Evolutionary conservation across 805 yeast genomes (phyloP).

Genomic region (Yarrowia porcina): DNA sequence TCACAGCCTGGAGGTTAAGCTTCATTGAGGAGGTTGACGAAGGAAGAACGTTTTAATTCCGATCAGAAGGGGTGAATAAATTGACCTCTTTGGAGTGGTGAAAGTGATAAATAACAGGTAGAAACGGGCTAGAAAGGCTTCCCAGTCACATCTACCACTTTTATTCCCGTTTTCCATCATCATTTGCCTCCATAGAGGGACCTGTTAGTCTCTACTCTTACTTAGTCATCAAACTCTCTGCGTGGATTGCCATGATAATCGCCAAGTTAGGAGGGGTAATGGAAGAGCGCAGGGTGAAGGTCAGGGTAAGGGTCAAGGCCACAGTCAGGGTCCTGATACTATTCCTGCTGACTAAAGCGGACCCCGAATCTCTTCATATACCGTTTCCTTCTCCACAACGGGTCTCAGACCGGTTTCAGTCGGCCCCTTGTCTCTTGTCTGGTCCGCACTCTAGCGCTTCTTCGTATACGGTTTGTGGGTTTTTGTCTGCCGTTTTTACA

Average conservation of each 20-base stretch:
- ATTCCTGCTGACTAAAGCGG: background rate
- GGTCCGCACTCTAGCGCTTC: background rate
- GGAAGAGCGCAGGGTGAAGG: no score
- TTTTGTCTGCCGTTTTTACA: background rate
- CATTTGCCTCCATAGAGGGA: no score
- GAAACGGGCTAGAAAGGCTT: no score
- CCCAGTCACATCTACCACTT: no score
- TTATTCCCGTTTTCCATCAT: no score
- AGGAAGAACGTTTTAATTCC: constrained; percentile 13
- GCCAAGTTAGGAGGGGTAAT: background rate
- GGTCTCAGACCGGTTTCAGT: background rate
- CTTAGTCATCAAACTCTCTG: background rate
- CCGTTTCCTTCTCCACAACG: background rate
- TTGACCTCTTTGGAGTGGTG: no score
- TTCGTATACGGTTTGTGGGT: constrained; percentile 14
- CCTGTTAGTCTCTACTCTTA: no score
- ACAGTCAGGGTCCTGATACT: no score
- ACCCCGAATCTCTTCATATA: background rate
- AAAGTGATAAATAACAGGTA: no score
- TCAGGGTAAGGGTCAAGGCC: no score
- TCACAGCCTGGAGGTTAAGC: background rate
- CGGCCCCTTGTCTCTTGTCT: background rate
- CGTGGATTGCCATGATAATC: constrained; percentile 5
- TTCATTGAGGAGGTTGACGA: no score
- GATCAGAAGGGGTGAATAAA: background rate